Evolutionary conservation across 257 asterid genomes (phyloP), one percentile per base, ranked within the genome.

Genomic region (Capsicum rhomboideum): DNA sequence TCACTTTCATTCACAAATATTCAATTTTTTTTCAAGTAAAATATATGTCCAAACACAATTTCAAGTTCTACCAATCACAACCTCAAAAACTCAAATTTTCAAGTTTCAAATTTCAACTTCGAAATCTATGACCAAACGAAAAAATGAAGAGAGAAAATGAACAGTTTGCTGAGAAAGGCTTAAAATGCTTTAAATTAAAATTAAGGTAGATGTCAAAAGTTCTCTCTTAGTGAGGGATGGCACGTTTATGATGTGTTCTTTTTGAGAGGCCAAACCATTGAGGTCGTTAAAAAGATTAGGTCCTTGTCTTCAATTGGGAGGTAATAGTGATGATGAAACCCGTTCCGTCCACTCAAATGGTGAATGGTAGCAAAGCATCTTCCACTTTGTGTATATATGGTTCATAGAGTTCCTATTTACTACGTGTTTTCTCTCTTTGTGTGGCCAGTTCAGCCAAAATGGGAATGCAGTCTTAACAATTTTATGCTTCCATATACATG

Each of bases 221-320:
- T n/a, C n/a, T n/a, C n/a, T n/a, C n/a, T n/a, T n/a, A n/a, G n/a
- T n/a, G n/a, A n/a, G n/a, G n/a, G n/a, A n/a, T n/a, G n/a, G 86
- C 90, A 82, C 74, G 92, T 90, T 44, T 96, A 91, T 86, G 98
- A 96, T 89, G 90, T 90, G 71, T 94, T 94, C 90, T 96, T 94
- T 68, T 78, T 90, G 85, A 88, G 90, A 72, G 98, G 97, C 54
- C 84, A 82, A 85, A 88, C 91, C 54, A 40, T 89, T 77, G 96
- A 92, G 92, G 86, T 91, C 67, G 88, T 94, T 86, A n/a, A 93
- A 89, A 82, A 87, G 84, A 85, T 40, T 94, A 86, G 95, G 93
- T 87, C 99, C 99, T 72, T 94, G 95, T 89, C 91, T 96, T 77
- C 93, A 87, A 83, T 89, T 75, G 40, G 85, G 85, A 86, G 90